These are phyloP conservation scores for Penicillium soppii DNA, from an alignment of 495 filamentous ascomycete genomes.

Conservation along the genomic window DNA sequence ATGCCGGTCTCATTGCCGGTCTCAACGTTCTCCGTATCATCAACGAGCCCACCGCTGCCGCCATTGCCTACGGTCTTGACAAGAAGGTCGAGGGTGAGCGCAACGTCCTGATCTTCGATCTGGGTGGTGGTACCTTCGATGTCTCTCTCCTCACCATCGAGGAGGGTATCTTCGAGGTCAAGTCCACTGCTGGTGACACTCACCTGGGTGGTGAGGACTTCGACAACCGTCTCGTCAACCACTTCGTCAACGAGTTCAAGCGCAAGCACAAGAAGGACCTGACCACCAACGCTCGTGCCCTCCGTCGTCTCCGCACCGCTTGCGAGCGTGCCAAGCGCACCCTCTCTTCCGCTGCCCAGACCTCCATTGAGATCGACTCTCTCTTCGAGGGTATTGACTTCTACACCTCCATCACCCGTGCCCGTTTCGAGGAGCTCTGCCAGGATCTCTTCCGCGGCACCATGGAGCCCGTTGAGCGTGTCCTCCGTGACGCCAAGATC, in stretches of 20 bases:
- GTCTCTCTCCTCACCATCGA: constrained; percentile 97
- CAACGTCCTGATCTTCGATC: constrained; percentile 98
- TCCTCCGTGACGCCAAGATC: constrained; percentile 92
- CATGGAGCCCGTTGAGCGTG: constrained; percentile 97
- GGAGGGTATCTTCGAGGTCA: constrained; percentile 99
- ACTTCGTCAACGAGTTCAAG: constrained; percentile 94
- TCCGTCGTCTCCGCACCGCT: constrained; percentile 95
- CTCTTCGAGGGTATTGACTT: constrained; percentile 98
- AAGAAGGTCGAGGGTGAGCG: constrained; percentile 96
- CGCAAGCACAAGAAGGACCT: constrained; percentile 83
- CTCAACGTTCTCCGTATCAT: constrained; percentile 95
- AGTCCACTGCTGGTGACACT: constrained; percentile 97
- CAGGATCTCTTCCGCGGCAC: constrained; percentile 94
- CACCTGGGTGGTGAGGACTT: constrained; percentile 99
- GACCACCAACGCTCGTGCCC: constrained; percentile 88
- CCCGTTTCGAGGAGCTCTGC: constrained; percentile 98
- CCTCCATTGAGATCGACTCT: constrained; percentile 98
- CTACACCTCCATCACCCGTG: constrained; percentile 98
- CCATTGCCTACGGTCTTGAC: constrained; percentile 96
- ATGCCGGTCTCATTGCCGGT: constrained; percentile 93
- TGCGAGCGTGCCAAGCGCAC: constrained; percentile 99
- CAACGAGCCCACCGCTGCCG: constrained; percentile 94
- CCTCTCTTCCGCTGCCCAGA: constrained; percentile 93
- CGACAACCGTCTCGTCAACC: constrained; percentile 94
- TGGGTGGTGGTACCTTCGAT: constrained; percentile 99